Evolutionary conservation across 345 rosid species (phyloP), one percentile per base, ranked within the genome.

Genomic region (Chamaenerion angustifolium): DNA sequence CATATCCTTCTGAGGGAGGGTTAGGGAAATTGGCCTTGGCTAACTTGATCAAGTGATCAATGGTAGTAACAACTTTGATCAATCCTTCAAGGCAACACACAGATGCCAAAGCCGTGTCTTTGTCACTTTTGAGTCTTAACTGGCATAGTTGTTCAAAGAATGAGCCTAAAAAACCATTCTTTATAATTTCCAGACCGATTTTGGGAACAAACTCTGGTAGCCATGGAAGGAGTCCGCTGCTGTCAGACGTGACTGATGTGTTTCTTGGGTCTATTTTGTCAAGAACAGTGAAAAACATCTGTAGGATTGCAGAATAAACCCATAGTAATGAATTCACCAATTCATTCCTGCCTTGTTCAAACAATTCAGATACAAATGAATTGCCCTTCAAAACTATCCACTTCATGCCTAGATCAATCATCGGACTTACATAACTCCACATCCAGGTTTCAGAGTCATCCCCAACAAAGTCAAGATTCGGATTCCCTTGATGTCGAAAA

Each of bases 191-290:
- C 43, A 85, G 78, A 59, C 92, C 98, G 69, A 90, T 48, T 72
- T 78, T 90, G 50, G 84, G 84, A 70, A 83, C 92, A 76, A 90
- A 83, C 62, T 78, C 86, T 0, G 97, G 95, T 63, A 89, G 72
- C 90, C 81, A 79, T 21, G 90, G 82, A 18, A 82, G 48, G 54
- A 55, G 54, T 46, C 47, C 59, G 16, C 56, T 69, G 61, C 64
- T 64, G 59, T 51, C 71, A 46, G 61, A 52, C 12, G 55, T 18
- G 43, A 53, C 57, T 13, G 14, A 35, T 50, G 40, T 55, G 40
- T 70, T 68, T 27, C 67, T 64, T 42, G 86, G 75, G 40, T 53
- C 76, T 49, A 83, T 62, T 68, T 64, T 79, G 61, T 77, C 80
- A 64, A 90, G 88, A 68, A 90, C 68, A 64, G 72, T 58, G 15